A percentile compares a stretch with the other conserved stretches of the same genome.
Evolutionary conservation across 1,139 yeast species (phyloP).

Genomic region (Debaryomycetaceae sp.): DNA sequence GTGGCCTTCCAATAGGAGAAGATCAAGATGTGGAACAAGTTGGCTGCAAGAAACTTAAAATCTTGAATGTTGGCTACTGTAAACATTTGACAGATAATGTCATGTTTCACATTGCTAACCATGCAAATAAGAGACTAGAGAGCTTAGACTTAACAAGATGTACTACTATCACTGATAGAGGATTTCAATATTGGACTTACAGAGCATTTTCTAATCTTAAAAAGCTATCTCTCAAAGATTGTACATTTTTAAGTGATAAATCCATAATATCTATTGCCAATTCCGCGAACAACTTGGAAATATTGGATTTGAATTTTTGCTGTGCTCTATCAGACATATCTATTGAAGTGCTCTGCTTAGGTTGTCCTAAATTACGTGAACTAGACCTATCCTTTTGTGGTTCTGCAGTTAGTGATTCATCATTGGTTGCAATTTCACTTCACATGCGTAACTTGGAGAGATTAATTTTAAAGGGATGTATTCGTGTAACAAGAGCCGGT

Average conservation of each 20-base stretch:
- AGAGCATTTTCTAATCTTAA: slow-evolving; percentile 51
- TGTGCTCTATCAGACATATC: slow-evolving; percentile 71
- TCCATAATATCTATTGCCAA: slow-evolving; percentile 61
- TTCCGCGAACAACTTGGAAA: slow-evolving; percentile 55
- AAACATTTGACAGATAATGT: slow-evolving; percentile 67
- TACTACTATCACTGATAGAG: slow-evolving; percentile 72
- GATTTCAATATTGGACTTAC: slow-evolving; percentile 64
- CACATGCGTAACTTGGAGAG: slow-evolving; percentile 46
- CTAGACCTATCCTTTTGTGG: slow-evolving; percentile 73
- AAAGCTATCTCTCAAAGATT: slow-evolving; percentile 58
- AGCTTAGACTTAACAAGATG: slow-evolving; percentile 67
- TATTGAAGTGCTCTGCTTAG: slow-evolving; percentile 60
- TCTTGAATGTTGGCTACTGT: slow-evolving; percentile 63
- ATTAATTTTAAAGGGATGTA: slow-evolving; percentile 62
- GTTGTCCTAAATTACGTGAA: slow-evolving; percentile 53
- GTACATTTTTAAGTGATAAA: slow-evolving; percentile 68
- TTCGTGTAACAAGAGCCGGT: slow-evolving; percentile 72
- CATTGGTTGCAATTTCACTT: slow-evolving; percentile 59
- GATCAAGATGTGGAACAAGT: slow-evolving; percentile 4
- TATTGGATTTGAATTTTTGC: slow-evolving; percentile 65
- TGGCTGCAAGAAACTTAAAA: slow-evolving; percentile 59
- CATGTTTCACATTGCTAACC: slow-evolving; percentile 59
- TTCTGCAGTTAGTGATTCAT: slow-evolving; percentile 72
- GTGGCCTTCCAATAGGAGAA: slow-evolving; percentile 8
- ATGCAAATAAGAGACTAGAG: slow-evolving; percentile 54